A percentile compares a stretch with the other conserved stretches of the same genome.
These are phyloP conservation scores for Thalassiosira delicatula DNA, from an alignment of 352 stramenopile species.

Conservation along the genomic window DNA sequence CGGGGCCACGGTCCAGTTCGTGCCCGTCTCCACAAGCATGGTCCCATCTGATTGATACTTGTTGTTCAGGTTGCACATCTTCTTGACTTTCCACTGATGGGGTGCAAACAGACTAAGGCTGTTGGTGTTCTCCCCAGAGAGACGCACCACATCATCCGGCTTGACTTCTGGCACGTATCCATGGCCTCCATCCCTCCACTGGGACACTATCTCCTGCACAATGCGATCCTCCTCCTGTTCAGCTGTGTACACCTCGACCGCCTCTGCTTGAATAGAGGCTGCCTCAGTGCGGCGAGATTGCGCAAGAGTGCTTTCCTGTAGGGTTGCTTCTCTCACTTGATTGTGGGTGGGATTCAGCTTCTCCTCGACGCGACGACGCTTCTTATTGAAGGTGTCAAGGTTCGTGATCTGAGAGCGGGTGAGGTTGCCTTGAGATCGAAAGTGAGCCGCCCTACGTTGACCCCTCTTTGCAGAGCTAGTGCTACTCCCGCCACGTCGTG, in stretches of 20 bases:
- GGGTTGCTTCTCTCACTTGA: too few relatives aligned
- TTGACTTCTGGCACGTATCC: background rate
- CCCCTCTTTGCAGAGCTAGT: too few relatives aligned
- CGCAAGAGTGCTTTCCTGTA: too few relatives aligned
- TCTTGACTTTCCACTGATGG: background rate
- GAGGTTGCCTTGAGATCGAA: too few relatives aligned
- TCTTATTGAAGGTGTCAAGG: too few relatives aligned
- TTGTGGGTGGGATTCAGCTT: too few relatives aligned
- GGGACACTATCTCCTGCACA: background rate
- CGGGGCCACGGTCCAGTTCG: background rate
- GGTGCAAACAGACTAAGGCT: background rate
- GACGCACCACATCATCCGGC: background rate
- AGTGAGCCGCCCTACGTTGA: too few relatives aligned
- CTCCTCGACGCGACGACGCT: too few relatives aligned
- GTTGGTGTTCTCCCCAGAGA: background rate
- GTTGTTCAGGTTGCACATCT: background rate
- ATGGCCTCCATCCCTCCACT: background rate
- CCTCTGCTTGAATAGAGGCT: too few relatives aligned
- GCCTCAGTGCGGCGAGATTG: too few relatives aligned
- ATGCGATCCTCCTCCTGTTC: background rate
- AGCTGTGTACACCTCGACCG: background rate
- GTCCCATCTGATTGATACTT: background rate
- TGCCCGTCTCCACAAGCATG: background rate
- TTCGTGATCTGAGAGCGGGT: too few relatives aligned
- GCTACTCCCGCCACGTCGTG: too few relatives aligned